phyloP scores from a whole-genome alignment of 2,329 filamentous ascomycete species.

The Neopestalotiopsis sp. region DNA sequence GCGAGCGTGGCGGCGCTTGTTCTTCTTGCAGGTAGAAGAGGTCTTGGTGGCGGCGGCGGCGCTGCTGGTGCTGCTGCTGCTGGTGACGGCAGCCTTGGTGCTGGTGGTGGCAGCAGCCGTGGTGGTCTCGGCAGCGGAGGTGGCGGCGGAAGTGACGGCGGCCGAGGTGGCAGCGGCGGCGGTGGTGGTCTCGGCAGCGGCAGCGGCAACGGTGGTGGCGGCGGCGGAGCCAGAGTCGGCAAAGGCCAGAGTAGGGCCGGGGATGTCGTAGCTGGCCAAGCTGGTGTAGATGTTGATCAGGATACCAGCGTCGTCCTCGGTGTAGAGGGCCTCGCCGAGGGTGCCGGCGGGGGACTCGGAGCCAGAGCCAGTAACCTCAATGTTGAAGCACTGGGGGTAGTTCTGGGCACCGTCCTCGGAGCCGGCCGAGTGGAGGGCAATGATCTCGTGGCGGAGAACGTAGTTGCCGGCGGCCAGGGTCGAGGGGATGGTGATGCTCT shows the following conservation, averaged over 20 bases:
- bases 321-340: conserved; percentile 41
- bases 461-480: conserved; percentile 50
- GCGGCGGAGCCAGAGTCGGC: conserved; percentile 20
- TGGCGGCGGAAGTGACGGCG: conserved; percentile 14
- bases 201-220: conserved; percentile 6
- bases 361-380: conserved; percentile 57
- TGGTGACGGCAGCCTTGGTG: conserved; percentile 18
- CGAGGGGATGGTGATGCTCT: conserved; percentile 49
- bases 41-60: conserved; percentile 17
- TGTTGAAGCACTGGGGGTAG: conserved; percentile 60
- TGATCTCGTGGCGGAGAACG: conserved; percentile 54
- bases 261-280: conserved; percentile 28
- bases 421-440: conserved; percentile 49
- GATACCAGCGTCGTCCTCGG: conserved; percentile 55
- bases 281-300: conserved; percentile 56
- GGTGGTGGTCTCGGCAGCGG: conserved; percentile 15
- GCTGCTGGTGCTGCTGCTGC: conserved; percentile 19
- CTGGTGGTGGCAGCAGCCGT: conserved; percentile 3
- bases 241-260: conserved; percentile 26
- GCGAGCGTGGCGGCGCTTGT: conserved; percentile 24
- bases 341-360: conserved; percentile 51
- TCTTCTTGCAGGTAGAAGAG: conserved; percentile 19
- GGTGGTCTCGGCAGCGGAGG: conserved; percentile 11
- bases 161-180: not conserved
- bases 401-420: conserved; percentile 47